Base-by-base conservation (phyloP, 345 rosid species). In the Cochlearia excelsa region DNA sequence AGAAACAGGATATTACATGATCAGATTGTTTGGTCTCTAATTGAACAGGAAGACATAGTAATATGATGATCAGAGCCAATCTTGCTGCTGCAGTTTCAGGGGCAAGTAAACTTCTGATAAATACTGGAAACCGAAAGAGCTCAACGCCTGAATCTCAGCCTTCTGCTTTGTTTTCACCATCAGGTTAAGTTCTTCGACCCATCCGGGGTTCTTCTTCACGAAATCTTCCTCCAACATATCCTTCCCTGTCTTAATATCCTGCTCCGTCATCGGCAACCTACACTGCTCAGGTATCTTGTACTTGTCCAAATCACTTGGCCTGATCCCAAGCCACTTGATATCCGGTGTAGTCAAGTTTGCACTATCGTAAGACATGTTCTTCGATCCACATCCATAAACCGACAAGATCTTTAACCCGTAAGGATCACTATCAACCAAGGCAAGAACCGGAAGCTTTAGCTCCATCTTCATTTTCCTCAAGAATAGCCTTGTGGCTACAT, bases 121-220 rank as follows among this genome's bases (percentile, higher is more conserved):
- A 64, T 93, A 93, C 77, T 93, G 99, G 69, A 92, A 92, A 68
- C 97, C 98, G 4, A 88, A 92, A 2, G 97, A 53, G 58, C 98
- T 92, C 87, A 92, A 61, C 2, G 98, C 98, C 82, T 92, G 98
- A 81, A 88, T 92, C 75, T 92, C 98, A 54, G 98, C 97, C 82
- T 92, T 92, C 76, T 92, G 95, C 74, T 85, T 92, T 0, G 95
- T 81, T 70, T 88, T 92, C 70, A 92, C 94, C 98, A 88, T 88
- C 88, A 92, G 80, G 56, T 69, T 86, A 82, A 92, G 77, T 83
- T 92, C 98, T 74, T 92, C 94, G 9, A 92, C 91, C 98, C 98
- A 92, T 6, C 89, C 95, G 0, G 94, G 95, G 67, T 92, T 88
- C 82, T 92, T 92, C 94, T 92, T 92, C 80, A 92, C 99, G 31